These are phyloP conservation scores for Lichtheimia corymbifera DNA, from an alignment of 371 early-diverging fungal species.

Conservation along the genomic window DNA sequence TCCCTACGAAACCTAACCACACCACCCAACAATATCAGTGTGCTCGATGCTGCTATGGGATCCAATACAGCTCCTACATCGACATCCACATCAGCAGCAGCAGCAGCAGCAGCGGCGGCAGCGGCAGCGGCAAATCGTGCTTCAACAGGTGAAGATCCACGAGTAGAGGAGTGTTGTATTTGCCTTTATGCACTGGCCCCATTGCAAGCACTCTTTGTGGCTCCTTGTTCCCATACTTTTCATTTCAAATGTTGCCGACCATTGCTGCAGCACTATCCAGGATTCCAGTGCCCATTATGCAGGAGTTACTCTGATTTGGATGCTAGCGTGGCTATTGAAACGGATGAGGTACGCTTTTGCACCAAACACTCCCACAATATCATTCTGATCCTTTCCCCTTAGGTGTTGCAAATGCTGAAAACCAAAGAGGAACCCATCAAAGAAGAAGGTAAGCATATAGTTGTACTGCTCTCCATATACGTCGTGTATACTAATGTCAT, in stretches of 20 bases:
- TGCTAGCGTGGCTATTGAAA: constrained; percentile 65
- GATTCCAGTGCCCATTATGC: constrained; percentile 89
- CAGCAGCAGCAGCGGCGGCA: not conserved
- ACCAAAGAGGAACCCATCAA: not conserved
- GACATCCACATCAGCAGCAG: not conserved
- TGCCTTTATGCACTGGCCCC: constrained; percentile 84
- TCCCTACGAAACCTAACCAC: constrained; percentile 31
- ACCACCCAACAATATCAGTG: constrained; percentile 31
- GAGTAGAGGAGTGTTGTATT: constrained; percentile 83
- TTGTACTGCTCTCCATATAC: too few species aligned
- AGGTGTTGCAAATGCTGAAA: constrained; percentile 2
- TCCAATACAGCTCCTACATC: not conserved
- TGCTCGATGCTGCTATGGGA: constrained; percentile 22
- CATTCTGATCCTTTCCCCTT: not conserved
- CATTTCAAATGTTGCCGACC: constrained; percentile 89
- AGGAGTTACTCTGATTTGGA: constrained; percentile 87
- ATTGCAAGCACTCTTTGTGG: constrained; percentile 87
- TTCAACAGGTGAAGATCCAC: constrained; percentile 7
- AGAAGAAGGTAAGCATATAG: too few species aligned
- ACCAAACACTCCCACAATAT: not conserved
- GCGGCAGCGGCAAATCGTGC: not conserved
- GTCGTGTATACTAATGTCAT: too few species aligned
- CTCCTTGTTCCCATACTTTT: constrained; percentile 91
- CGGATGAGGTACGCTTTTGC: constrained; percentile 13
- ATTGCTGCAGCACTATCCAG: constrained; percentile 51